phyloP scores from a whole-genome alignment of 1,284 basidiomycete genomes.

The Rhodotorula sp. region DNA sequence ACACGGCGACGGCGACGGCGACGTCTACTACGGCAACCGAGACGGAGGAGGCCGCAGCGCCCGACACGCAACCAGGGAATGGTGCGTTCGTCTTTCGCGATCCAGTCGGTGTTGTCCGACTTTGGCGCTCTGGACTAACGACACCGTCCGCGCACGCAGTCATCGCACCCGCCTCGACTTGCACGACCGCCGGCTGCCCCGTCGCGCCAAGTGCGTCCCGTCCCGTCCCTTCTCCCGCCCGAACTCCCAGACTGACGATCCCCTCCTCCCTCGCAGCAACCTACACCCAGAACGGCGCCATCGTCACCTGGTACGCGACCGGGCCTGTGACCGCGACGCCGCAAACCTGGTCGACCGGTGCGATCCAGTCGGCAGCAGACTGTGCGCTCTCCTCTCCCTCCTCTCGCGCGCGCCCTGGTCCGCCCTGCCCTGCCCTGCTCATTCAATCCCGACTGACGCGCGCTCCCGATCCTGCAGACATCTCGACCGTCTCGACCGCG shows the following conservation, averaged over 20 bases:
- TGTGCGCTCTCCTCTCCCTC: background rate
- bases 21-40: too few relatives aligned
- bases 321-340: slow-evolving; percentile 28
- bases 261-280: slow-evolving; percentile 6
- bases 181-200: slow-evolving; percentile 35
- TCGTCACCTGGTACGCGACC: slow-evolving; percentile 31
- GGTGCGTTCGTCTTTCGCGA: too few relatives aligned
- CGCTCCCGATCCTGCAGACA: slow-evolving; percentile 8
- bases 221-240: background rate
- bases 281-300: slow-evolving; percentile 14
- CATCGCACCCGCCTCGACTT: slow-evolving; percentile 3
- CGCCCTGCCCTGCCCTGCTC: background rate
- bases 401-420: background rate
- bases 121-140: too few relatives aligned
- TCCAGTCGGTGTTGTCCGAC: too few relatives aligned
- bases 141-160: background rate
- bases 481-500: slow-evolving; percentile 25
- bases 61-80: too few relatives aligned
- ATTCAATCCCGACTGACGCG: too few relatives aligned
- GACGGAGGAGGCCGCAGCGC: too few relatives aligned
- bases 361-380: slow-evolving; percentile 7
- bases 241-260: background rate
- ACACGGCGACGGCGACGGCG: too few relatives aligned
- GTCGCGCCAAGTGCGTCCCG: slow-evolving; percentile 13
- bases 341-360: slow-evolving; percentile 16